Base-by-base conservation (phyloP, 2,329 filamentous ascomycete species). In the Aspergillus ibericus region DNA sequence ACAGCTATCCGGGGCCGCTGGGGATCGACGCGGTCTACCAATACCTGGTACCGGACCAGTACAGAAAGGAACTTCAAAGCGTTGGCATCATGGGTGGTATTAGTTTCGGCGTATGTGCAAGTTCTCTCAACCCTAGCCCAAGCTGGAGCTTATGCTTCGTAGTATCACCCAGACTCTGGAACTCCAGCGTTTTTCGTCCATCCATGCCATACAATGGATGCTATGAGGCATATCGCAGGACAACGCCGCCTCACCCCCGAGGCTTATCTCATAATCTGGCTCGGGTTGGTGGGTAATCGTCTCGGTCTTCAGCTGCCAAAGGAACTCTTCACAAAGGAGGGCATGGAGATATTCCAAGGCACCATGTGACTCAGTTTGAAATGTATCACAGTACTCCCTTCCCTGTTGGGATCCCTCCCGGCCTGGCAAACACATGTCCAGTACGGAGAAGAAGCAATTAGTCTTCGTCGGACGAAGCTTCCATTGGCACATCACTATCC, bases 181-280 rank as follows among this genome's bases (percentile, higher is more conserved):
- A 76, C 88, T 59, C 91, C 92, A 40, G 85, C 87, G 51, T 97
- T 93, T 76, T 97, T 96, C 76, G 83, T 98, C 67, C 95, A 99
- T 78, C 93, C 95, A 22, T 98, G 95, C 77, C 86, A 91, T 72
- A 90, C 95, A 8, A 90, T 89, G 56, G 89, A 93, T 64, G 90
- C 90, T 53, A 90, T 98, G 83, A 80, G 81, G 66, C 80, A 79
- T 53, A 87, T 92, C 68, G 78, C 83, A 66, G 69, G 74, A 13
- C 67, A 68, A 51, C 66, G 66, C 57, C 62, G 68, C n/a, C 63
- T 80, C 46, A 75, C 67, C 16, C 74, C 80, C 5, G 73, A 87
- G 68, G 82, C 88, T 67, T 98, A 98, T 79, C 81, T 98, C 70
- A 84, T 92, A 77, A 78, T 92, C 56, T 98, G 93, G 93, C 82